A percentile compares a stretch with the other conserved stretches of the same genome.
These are phyloP conservation scores for Neurospora sp. DNA, from an alignment of 495 filamentous ascomycete species.

Conservation along the genomic window DNA sequence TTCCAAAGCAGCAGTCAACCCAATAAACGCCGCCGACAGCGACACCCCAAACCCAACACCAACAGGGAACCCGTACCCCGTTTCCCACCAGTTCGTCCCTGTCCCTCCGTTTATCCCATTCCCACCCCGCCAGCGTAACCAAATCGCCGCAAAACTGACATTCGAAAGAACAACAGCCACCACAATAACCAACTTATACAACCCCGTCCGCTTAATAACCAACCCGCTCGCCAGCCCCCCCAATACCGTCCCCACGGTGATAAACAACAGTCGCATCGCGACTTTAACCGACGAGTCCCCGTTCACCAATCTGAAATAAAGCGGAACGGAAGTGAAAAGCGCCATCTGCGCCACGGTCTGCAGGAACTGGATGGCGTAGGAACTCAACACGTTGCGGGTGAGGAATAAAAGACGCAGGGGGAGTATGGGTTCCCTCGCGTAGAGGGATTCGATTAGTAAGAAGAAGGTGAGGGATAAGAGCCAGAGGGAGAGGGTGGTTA, in stretches of 20 bases:
- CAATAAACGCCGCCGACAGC: slow-evolving; percentile 9
- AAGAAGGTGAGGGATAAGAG: slow-evolving; percentile 1
- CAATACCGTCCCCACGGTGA: slow-evolving; percentile 4
- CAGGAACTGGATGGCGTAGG: slow-evolving; percentile 8
- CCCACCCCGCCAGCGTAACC: slow-evolving; percentile 1
- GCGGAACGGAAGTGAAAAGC: slow-evolving; percentile 2
- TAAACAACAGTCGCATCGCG: slow-evolving; percentile 1
- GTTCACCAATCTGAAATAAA: slow-evolving; percentile 5
- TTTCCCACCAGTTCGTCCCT: slow-evolving; percentile 4
- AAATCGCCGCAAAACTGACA: slow-evolving; percentile 4
- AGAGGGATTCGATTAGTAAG: slow-evolving; percentile 1
- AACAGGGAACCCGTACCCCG: slow-evolving; percentile 9
- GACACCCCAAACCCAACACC: slow-evolving; percentile 10
- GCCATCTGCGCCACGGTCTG: slow-evolving; percentile 10
- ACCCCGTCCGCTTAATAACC: slow-evolving; percentile 7
- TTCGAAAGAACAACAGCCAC: background rate
- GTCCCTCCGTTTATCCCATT: too few relatives aligned
- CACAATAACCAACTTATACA: slow-evolving; percentile 2
- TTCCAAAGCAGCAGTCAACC: slow-evolving; percentile 5
- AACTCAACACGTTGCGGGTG: slow-evolving; percentile 3
- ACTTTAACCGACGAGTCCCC: background rate
- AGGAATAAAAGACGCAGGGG: background rate
- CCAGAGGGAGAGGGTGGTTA: slow-evolving; percentile 4
- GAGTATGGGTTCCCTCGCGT: slow-evolving; percentile 7
- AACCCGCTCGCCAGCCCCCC: slow-evolving; percentile 5